Evolutionary conservation across 192 early-diverging fungal species (phyloP).

Genomic region (Gaertneriomyces sp.): DNA sequence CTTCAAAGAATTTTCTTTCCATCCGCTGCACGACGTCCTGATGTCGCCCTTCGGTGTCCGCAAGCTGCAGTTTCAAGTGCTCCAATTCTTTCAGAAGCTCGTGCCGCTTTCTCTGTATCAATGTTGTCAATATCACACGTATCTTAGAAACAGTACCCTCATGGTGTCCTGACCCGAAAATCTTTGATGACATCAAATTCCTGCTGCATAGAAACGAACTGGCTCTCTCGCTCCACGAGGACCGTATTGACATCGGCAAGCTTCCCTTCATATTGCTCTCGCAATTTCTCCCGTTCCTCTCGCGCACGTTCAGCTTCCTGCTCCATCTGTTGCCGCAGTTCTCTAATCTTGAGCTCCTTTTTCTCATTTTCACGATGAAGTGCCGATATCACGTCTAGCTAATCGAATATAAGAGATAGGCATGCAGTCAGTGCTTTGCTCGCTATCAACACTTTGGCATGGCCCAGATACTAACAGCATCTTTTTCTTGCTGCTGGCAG

Average conservation of each 20-base stretch:
- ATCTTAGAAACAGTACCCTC: background rate
- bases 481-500: slow-evolving; percentile 55
- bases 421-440: background rate
- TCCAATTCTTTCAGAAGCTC: slow-evolving; percentile 60
- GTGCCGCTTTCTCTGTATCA: slow-evolving; percentile 52
- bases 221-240: slow-evolving; percentile 55
- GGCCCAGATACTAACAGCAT: slow-evolving; percentile 42
- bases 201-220: slow-evolving; percentile 58
- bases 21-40: slow-evolving; percentile 53
- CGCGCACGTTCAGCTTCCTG: slow-evolving; percentile 20
- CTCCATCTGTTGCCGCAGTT: slow-evolving; percentile 43
- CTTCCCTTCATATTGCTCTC: slow-evolving; percentile 48
- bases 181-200: slow-evolving; percentile 64
- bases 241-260: slow-evolving; percentile 37
- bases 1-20: slow-evolving; percentile 67
- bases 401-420: slow-evolving; percentile 3
- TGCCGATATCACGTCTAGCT: slow-evolving; percentile 63
- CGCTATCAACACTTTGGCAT: background rate
- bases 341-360: slow-evolving; percentile 48
- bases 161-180: slow-evolving; percentile 45
- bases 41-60: slow-evolving; percentile 56
- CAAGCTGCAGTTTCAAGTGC: slow-evolving; percentile 47
- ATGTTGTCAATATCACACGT: background rate
- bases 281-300: slow-evolving; percentile 38
- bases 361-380: slow-evolving; percentile 52